Conservation (phyloP, 2,329 filamentous ascomycete species). For the Hyphodiscus sp. region DNA sequence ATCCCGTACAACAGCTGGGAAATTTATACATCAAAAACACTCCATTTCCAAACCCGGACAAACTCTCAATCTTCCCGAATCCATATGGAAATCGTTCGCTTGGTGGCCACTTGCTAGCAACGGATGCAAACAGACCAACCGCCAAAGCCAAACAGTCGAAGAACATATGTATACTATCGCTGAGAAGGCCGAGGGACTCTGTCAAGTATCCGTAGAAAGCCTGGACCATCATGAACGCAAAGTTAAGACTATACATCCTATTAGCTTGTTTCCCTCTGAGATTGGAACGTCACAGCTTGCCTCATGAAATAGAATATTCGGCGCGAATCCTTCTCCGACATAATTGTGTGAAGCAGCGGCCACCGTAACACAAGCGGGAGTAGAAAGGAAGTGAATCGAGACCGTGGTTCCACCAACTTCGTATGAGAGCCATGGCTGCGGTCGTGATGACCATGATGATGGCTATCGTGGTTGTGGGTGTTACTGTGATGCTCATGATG, state of each 20-base stretch:
- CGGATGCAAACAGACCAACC: conserved; percentile 83
- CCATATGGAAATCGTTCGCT: conserved; percentile 88
- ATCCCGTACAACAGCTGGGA: not conserved
- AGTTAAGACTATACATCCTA: conserved; percentile 63
- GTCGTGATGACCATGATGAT: conserved; percentile 9
- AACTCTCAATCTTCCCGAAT: conserved; percentile 91
- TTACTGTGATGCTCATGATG: too few relatives aligned
- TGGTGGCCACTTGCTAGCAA: conserved; percentile 95
- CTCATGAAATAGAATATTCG: conserved; percentile 96
- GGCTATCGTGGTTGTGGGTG: conserved; percentile 16
- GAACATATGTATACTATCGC: conserved; percentile 98
- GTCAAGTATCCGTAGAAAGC: conserved; percentile 91
- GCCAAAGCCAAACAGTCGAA: conserved; percentile 93
- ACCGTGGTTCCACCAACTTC: conserved; percentile 40
- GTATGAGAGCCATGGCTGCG: conserved; percentile 22
- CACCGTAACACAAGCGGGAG: conserved; percentile 63
- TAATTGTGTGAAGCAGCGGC: conserved; percentile 76
- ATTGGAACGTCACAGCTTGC: conserved; percentile 42
- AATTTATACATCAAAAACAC: conserved; percentile 75
- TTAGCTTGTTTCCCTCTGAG: conserved; percentile 8
- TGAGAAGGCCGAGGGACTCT: conserved; percentile 88
- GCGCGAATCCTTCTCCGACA: conserved; percentile 86
- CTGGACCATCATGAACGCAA: conserved; percentile 90
- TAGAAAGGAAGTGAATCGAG: conserved; percentile 64
- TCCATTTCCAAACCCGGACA: conserved; percentile 94